Evolutionary conservation across 257 asterid genomes (phyloP).

Genomic region (Rauvolfia tetraphylla): DNA sequence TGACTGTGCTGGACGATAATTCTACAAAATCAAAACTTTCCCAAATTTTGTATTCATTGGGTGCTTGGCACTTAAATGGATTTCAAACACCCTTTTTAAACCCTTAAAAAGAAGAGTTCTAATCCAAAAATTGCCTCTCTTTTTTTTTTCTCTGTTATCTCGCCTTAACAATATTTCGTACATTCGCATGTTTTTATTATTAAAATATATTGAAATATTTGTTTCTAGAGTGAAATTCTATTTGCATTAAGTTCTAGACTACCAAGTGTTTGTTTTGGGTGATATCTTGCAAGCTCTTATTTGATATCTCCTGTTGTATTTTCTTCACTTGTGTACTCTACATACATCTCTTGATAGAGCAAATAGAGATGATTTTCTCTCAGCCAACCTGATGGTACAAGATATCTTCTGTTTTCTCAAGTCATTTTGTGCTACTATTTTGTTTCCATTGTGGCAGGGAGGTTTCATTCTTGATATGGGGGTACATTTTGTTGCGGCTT

Average conservation of each 20-base stretch:
- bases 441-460: constrained; percentile 56
- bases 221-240: background rate
- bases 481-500: constrained; percentile 81
- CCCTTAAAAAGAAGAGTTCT: background rate
- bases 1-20: background rate
- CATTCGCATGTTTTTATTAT: background rate
- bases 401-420: background rate
- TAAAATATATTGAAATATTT: background rate
- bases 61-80: background rate
- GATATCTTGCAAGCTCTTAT: background rate
- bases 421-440: constrained; percentile 1
- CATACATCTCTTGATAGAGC: too few species aligned
- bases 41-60: background rate
- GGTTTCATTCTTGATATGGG: constrained; percentile 98
- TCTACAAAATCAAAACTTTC: background rate
- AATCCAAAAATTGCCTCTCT: background rate
- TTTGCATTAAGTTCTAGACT: background rate
- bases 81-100: background rate
- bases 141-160: background rate
- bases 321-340: background rate
- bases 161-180: background rate
- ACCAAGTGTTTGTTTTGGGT: background rate
- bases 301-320: background rate
- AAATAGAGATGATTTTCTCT: too few species aligned
- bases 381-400: background rate